Evolutionary conservation across 306 rosid species (phyloP).

Genomic region (Cicer arietinum): DNA sequence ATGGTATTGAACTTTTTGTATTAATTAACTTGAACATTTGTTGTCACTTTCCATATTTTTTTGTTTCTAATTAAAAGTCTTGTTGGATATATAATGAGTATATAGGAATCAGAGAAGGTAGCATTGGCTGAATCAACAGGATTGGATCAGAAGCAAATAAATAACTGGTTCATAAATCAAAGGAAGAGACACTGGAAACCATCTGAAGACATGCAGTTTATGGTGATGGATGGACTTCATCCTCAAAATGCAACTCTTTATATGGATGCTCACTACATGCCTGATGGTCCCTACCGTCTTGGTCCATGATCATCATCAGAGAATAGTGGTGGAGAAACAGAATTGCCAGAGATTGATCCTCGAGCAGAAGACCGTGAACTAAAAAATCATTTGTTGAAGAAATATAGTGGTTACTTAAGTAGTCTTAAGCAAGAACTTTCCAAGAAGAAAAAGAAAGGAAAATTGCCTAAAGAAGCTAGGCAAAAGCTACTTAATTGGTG

Average conservation of each 20-base stretch:
- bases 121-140: slow-evolving; percentile 96
- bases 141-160: slow-evolving; percentile 95
- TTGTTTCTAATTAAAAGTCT: too few relatives aligned
- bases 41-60: too few relatives aligned
- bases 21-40: too few relatives aligned
- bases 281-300: slow-evolving; percentile 83
- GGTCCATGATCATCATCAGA: slow-evolving; percentile 68
- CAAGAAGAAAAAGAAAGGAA: slow-evolving; percentile 96
- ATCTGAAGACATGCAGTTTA: slow-evolving; percentile 96
- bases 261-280: slow-evolving; percentile 79
- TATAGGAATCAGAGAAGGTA: slow-evolving; percentile 93
- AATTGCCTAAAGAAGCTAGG: slow-evolving; percentile 96
- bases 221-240: slow-evolving; percentile 97
- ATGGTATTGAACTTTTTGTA: too few relatives aligned
- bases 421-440: slow-evolving; percentile 98
- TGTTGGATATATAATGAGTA: not conserved
- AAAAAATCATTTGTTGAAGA: slow-evolving; percentile 80
- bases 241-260: slow-evolving; percentile 75
- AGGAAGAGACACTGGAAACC: slow-evolving; percentile 99
- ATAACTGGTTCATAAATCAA: slow-evolving; percentile 97
- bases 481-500: slow-evolving; percentile 97
- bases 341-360: slow-evolving; percentile 82
- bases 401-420: slow-evolving; percentile 91
- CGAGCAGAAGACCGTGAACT: slow-evolving; percentile 93
- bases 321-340: slow-evolving; percentile 84